Conservation (phyloP, 257 asterid genomes). For the Nicotiana obtusifolia region DNA sequence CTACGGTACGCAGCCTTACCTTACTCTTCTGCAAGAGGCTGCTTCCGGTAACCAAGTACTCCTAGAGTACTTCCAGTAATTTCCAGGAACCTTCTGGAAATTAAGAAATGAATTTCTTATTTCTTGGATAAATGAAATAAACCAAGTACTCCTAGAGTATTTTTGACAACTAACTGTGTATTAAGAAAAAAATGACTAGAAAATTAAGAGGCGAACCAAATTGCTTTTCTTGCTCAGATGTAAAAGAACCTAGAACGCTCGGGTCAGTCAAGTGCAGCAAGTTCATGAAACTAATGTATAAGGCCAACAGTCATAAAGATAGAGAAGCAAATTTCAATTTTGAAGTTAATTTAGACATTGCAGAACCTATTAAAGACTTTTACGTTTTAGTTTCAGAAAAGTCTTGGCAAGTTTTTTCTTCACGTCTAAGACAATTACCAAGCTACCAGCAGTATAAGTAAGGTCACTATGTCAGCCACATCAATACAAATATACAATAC, state of each 20-base stretch:
- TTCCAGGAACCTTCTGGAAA: background rate
- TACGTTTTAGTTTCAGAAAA: background rate
- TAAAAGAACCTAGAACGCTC: background rate
- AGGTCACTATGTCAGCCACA: slow-evolving; percentile 10
- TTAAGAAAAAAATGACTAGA: background rate
- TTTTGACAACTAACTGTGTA: too few relatives aligned
- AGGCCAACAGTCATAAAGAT: background rate
- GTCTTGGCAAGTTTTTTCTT: slow-evolving; percentile 15
- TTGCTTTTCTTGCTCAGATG: background rate
- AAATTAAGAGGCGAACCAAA: background rate
- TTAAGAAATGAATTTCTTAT: background rate
- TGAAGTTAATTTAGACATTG: background rate
- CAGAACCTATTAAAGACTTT: background rate
- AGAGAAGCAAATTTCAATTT: background rate
- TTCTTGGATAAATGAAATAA: background rate
- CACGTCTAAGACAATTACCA: slow-evolving; percentile 17
- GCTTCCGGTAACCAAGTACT: too few relatives aligned
- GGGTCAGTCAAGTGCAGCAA: background rate
- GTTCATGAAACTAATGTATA: background rate
- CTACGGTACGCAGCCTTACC: too few relatives aligned
- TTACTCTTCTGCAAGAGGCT: too few relatives aligned
- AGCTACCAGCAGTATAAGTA: slow-evolving; percentile 27
- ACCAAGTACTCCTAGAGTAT: too few relatives aligned
- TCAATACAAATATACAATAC: background rate
- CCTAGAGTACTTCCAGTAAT: too few relatives aligned